A percentile compares a stretch with the other conserved stretches of the same genome.
phyloP scores from a whole-genome alignment of 2,329 filamentous ascomycete species.

The Xenoacremonium recifei region DNA sequence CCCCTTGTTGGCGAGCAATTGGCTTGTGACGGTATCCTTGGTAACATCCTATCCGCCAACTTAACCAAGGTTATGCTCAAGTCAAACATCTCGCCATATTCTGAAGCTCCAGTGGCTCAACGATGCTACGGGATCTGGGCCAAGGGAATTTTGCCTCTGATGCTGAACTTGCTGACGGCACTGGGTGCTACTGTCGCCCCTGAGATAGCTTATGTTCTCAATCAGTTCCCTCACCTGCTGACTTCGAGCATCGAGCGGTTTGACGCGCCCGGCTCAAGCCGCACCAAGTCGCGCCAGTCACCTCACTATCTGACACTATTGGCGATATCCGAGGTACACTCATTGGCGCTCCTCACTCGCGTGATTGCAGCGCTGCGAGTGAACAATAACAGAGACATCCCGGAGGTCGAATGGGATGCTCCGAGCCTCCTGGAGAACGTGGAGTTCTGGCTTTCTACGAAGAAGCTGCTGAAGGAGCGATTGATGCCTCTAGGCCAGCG shows the following conservation, averaged over 20 bases:
- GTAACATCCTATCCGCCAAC: slow-evolving; percentile 75
- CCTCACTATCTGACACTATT: slow-evolving; percentile 69
- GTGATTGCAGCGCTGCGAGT: slow-evolving; percentile 67
- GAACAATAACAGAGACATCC: slow-evolving; percentile 70
- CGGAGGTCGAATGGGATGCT: slow-evolving; percentile 73
- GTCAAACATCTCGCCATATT: slow-evolving; percentile 71
- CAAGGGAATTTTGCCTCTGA: slow-evolving; percentile 80
- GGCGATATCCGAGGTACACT: slow-evolving; percentile 75
- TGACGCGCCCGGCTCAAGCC: slow-evolving; percentile 56
- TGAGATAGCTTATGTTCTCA: slow-evolving; percentile 84
- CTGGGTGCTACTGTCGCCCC: slow-evolving; percentile 79
- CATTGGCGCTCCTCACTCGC: slow-evolving; percentile 70
- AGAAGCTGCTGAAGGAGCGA: slow-evolving; percentile 67
- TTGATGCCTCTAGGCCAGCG: slow-evolving; percentile 71
- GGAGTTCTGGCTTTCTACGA: slow-evolving; percentile 74
- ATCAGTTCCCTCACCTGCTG: slow-evolving; percentile 82
- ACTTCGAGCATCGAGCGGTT: slow-evolving; percentile 70
- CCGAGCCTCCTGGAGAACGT: slow-evolving; percentile 74
- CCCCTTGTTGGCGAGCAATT: slow-evolving; percentile 83
- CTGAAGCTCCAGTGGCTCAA: slow-evolving; percentile 63
- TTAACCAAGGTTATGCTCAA: slow-evolving; percentile 76
- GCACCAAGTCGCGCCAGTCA: slow-evolving; percentile 48
- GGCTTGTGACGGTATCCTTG: slow-evolving; percentile 80
- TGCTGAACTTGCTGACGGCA: slow-evolving; percentile 81
- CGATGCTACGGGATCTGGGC: slow-evolving; percentile 90